Percentiles rank a stretch among this genome's conserved stretches.
These are phyloP conservation scores for Carpinus fangiana DNA, from an alignment of 306 rosid genomes.

Conservation along the genomic window DNA sequence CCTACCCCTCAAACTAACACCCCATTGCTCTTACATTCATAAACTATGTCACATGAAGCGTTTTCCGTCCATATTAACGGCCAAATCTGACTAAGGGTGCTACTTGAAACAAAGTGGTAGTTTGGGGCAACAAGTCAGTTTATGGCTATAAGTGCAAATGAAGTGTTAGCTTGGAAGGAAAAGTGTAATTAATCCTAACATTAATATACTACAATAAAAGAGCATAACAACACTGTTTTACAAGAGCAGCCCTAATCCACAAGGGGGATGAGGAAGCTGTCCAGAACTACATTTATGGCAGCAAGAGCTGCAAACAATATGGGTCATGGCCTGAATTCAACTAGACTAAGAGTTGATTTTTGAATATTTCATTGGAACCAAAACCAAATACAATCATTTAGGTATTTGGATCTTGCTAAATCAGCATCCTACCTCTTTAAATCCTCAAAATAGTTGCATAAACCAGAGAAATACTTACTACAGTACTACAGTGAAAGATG, in stretches of 20 bases:
- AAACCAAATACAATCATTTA: not conserved
- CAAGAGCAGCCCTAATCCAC: not conserved
- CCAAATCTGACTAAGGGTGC: too few species aligned
- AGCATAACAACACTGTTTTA: not conserved
- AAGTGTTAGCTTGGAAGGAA: too few species aligned
- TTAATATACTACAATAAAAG: slow-evolving; percentile 3
- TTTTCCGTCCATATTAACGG: too few species aligned
- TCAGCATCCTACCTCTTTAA: not conserved
- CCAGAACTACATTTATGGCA: not conserved
- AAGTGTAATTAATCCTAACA: not conserved
- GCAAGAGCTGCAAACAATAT: not conserved
- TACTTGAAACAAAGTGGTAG: too few species aligned
- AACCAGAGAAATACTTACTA: not conserved
- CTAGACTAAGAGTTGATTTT: not conserved
- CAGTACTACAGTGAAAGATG: not conserved
- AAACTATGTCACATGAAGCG: too few species aligned
- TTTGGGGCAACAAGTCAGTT: too few species aligned
- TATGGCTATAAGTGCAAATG: too few species aligned
- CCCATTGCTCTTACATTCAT: too few species aligned
- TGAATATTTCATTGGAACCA: not conserved
- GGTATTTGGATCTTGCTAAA: not conserved
- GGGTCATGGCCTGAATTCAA: not conserved
- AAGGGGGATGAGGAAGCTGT: not conserved
- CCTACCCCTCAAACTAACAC: too few species aligned
- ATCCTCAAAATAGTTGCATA: not conserved